These are phyloP conservation scores for Aphanomyces stellatus DNA, from an alignment of 352 stramenopile genomes.

Conservation along the genomic window DNA sequence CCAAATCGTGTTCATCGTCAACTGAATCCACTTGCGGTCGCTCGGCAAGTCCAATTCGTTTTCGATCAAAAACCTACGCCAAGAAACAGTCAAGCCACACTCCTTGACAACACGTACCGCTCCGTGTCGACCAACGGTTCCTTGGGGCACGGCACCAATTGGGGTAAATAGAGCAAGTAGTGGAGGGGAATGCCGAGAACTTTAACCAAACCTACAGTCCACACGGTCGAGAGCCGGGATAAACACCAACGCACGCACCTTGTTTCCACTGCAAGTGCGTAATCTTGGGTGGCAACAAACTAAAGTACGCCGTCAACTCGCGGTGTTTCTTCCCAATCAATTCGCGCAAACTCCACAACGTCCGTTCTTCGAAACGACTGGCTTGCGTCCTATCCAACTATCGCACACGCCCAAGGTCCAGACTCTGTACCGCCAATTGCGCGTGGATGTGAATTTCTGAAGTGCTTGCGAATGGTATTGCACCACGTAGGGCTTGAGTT, in stretches of 20 bases:
- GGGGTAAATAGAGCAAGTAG: slow-evolving; percentile 13
- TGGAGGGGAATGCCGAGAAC: slow-evolving; percentile 15
- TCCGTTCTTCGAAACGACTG: slow-evolving; percentile 50
- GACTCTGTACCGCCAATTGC: slow-evolving; percentile 35
- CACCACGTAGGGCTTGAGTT: slow-evolving; percentile 86
- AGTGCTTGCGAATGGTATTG: slow-evolving; percentile 86
- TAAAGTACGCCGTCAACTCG: slow-evolving; percentile 38
- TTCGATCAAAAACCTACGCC: neutral
- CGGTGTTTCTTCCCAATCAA: slow-evolving; percentile 76
- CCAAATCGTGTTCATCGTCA: neutral
- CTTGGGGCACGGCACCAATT: neutral
- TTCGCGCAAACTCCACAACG: slow-evolving; percentile 69
- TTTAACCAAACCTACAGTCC: slow-evolving; percentile 5
- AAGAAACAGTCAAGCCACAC: neutral
- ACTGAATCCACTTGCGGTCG: neutral
- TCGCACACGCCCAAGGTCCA: neutral
- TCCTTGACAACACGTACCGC: neutral
- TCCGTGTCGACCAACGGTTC: neutral
- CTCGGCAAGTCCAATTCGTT: neutral
- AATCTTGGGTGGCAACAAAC: slow-evolving; percentile 28
- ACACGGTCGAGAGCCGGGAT: too few species aligned
- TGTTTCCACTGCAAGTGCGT: slow-evolving; percentile 64
- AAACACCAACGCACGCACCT: too few species aligned
- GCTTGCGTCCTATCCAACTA: slow-evolving; percentile 41
- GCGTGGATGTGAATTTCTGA: slow-evolving; percentile 34